phyloP scores from a whole-genome alignment of 371 early-diverging fungal species.

The Syncephalastrum sp. region DNA sequence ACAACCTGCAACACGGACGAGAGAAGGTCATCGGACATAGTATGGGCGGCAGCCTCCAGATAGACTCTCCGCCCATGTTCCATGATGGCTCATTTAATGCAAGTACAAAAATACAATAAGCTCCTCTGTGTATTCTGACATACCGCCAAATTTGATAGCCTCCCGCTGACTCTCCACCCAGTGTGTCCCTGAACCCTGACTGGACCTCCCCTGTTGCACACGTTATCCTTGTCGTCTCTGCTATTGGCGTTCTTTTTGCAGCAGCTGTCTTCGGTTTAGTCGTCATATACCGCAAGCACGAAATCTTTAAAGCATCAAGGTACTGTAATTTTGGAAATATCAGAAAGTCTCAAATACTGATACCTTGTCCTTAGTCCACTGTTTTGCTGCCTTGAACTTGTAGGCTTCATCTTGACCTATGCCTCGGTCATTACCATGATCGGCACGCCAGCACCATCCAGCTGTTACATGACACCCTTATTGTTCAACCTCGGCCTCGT shows the following conservation, averaged over 20 bases:
- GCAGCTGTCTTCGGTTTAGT: slow-evolving; percentile 35
- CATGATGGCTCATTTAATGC: slow-evolving; percentile 51
- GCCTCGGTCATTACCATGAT: slow-evolving; percentile 49
- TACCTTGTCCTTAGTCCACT: slow-evolving; percentile 37
- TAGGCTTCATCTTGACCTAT: slow-evolving; percentile 57
- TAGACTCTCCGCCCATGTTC: slow-evolving; percentile 47
- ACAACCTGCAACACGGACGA: slow-evolving; percentile 49
- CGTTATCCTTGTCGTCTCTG: slow-evolving; percentile 43
- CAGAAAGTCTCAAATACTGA: background rate
- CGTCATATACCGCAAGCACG: slow-evolving; percentile 37
- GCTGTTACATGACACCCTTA: slow-evolving; percentile 51
- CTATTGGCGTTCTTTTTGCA: slow-evolving; percentile 34
- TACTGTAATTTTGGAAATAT: slow-evolving; percentile 14
- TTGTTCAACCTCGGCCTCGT: slow-evolving; percentile 55
- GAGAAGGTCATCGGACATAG: slow-evolving; percentile 42
- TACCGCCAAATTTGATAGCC: slow-evolving; percentile 17
- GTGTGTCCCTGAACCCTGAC: slow-evolving; percentile 49
- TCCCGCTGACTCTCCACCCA: slow-evolving; percentile 56
- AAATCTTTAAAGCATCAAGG: slow-evolving; percentile 62
- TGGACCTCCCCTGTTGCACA: slow-evolving; percentile 41
- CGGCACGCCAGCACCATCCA: slow-evolving; percentile 42
- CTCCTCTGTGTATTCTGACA: background rate
- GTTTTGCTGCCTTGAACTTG: slow-evolving; percentile 57
- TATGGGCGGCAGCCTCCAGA: slow-evolving; percentile 43
- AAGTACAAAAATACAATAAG: slow-evolving; percentile 3